Evolutionary conservation across 139 green algal species (phyloP), one percentile per base, ranked within the genome.

Genomic region (Cymbomonas tetramitiformis): DNA sequence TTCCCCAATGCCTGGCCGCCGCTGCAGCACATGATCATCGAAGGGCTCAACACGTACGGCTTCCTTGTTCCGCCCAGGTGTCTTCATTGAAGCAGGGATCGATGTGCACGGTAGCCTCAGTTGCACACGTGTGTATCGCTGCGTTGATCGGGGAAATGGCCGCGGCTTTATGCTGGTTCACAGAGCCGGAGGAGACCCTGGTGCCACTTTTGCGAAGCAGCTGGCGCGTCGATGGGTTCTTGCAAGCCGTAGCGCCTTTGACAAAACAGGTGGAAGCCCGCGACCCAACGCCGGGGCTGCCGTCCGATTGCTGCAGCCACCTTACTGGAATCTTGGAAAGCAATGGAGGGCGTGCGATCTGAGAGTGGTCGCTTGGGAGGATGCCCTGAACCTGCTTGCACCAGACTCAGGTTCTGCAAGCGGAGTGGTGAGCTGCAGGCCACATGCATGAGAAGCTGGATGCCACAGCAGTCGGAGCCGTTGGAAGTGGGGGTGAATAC

Each of bases 1-100:
- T 86, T 64, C 4, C 87, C 86, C 24, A 96, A 95, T 58, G 75
- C 56, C n/a, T 97, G 90, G 90, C 76, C 90, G 1, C 89, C 88
- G 4, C 56, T 95, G 19, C 75, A 91, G 51, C 73, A 83, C 67
- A 86, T 94, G 65, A 50, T 87, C 30, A 46, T 73, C 8, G 77
- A 81, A 31, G 74, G 62, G 0, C 28, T 73, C n/a, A 32, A 51
- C 3, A 23, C 30, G 3, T 44, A 28, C 8, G 68, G 46, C 2
- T n/a, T n/a, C n/a, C n/a, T n/a, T n/a, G n/a, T 7, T 33, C 9
- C 29, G 4, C 15, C 15, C 36, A 43, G 12, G 36, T 43, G 36
- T 43, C 12, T 15, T 43, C 36, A 12, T 43, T 43, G 15, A 43
- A n/a, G n/a, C n/a, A n/a, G n/a, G n/a, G n/a, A n/a, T n/a, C n/a